Evolutionary conservation across 345 rosid genomes (phyloP).

Genomic region (Lepidium africanum): DNA sequence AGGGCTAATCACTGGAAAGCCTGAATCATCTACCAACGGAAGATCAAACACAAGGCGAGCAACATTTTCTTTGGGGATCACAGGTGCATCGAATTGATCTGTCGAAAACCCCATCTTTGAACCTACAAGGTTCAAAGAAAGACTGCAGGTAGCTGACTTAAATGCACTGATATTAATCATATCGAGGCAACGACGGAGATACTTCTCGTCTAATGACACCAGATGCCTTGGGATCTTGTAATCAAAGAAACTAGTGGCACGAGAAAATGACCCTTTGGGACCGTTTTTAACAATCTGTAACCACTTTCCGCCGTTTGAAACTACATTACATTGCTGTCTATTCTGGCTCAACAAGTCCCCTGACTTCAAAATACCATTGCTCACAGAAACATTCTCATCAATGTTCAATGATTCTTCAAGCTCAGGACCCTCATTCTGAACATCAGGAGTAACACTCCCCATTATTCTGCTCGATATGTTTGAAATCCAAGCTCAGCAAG

Average conservation of each 20-base stretch:
- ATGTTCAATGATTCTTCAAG: conserved; percentile 37
- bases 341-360: conserved; percentile 33
- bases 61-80: conserved; percentile 30
- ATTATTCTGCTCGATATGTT: conserved; percentile 26
- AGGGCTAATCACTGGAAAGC: conserved; percentile 41
- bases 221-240: conserved; percentile 65
- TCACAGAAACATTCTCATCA: conserved; percentile 17
- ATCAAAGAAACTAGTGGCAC: conserved; percentile 33
- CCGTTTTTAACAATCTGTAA: conserved; percentile 40
- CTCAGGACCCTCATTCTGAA: conserved; percentile 35
- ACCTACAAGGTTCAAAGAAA: conserved; percentile 36
- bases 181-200: conserved; percentile 67
- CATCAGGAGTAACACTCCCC: conserved; percentile 36
- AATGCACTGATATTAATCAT: conserved; percentile 47
- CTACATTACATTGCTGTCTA: conserved; percentile 32
- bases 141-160: conserved; percentile 37
- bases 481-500: conserved; percentile 4
- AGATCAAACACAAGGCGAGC: conserved; percentile 44
- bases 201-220: conserved; percentile 67
- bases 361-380: conserved; percentile 13
- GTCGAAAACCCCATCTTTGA: conserved; percentile 32
- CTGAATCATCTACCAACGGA: conserved; percentile 41
- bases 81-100: conserved; percentile 23
- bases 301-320: conserved; percentile 42
- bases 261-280: conserved; percentile 41